Percentiles rank a stretch among this genome's conserved stretches.
phyloP scores from a whole-genome alignment of 148 eudicot genomes.

The Rhododendron kiyosumense region DNA sequence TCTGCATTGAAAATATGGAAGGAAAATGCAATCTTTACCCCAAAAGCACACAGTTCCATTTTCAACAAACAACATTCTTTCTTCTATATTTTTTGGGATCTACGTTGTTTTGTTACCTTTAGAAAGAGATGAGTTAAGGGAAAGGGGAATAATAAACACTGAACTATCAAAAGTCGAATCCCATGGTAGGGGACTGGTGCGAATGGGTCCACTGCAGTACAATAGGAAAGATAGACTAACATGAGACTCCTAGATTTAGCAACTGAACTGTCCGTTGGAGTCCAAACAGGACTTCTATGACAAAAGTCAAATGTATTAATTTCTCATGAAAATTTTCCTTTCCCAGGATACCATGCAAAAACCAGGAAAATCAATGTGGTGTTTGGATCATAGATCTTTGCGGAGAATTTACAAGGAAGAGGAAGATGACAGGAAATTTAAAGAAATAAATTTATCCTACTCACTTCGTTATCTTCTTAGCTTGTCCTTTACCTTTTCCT shows the following conservation, averaged over 20 bases:
- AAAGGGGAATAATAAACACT: not conserved
- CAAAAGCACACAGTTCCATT: not conserved
- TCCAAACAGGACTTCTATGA: not conserved
- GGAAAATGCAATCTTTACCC: not conserved
- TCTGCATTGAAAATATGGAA: constrained; percentile 32
- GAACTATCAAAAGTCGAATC: not conserved
- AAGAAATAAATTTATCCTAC: not conserved
- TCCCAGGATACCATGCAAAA: not conserved
- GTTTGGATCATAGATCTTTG: not conserved
- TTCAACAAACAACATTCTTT: not conserved
- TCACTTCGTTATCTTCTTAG: not conserved
- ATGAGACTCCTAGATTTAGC: not conserved
- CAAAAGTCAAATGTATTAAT: not conserved
- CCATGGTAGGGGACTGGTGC: not conserved
- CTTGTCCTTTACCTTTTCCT: not conserved
- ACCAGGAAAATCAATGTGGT: not conserved
- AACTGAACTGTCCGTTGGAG: not conserved
- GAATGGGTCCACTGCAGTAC: too few relatives aligned
- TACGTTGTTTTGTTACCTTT: not conserved
- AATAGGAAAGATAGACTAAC: too few relatives aligned
- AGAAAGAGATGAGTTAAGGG: not conserved
- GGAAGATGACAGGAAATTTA: not conserved
- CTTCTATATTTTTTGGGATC: too few relatives aligned
- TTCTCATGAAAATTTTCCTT: not conserved
- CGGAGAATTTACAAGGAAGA: not conserved